Evolutionary conservation across 331 rosid species (phyloP).

Genomic region (Erythrophleum ivorense): DNA sequence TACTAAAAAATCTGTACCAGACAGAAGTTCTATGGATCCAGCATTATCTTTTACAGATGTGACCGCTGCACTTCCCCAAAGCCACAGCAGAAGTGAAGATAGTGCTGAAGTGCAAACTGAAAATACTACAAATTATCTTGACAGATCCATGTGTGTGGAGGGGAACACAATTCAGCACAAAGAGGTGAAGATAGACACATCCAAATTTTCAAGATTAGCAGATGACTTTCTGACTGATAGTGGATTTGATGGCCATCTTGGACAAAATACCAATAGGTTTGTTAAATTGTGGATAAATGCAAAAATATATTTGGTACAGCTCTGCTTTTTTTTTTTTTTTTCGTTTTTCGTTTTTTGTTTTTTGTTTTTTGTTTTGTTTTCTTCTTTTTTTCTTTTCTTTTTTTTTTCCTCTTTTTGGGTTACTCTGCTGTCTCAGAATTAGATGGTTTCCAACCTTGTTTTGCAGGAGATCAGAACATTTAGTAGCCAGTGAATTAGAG

Average conservation of each 20-base stretch:
- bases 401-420: neutral
- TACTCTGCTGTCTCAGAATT: slow-evolving; percentile 24
- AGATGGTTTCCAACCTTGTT: slow-evolving; percentile 37
- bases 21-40: slow-evolving; percentile 39
- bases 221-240: slow-evolving; percentile 45
- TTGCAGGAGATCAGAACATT: slow-evolving; percentile 56
- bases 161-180: slow-evolving; percentile 46
- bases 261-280: slow-evolving; percentile 50
- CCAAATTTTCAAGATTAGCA: slow-evolving; percentile 49
- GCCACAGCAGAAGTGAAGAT: slow-evolving; percentile 39
- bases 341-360: too few species aligned
- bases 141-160: slow-evolving; percentile 42
- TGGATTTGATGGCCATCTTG: slow-evolving; percentile 47
- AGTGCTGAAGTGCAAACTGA: slow-evolving; percentile 39
- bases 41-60: slow-evolving; percentile 40
- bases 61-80: slow-evolving; percentile 40
- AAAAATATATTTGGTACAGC: slow-evolving; percentile 23
- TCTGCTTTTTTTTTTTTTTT: slow-evolving; percentile 13
- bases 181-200: slow-evolving; percentile 43
- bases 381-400: too few species aligned
- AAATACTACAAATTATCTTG: slow-evolving; percentile 25
- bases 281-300: slow-evolving; percentile 35
- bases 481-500: slow-evolving; percentile 37
- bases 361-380: too few species aligned
- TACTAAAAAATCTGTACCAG: slow-evolving; percentile 34